phyloP scores from a whole-genome alignment of 768 basidiomycete genomes.

The Dacryopinax primogenitus region DNA sequence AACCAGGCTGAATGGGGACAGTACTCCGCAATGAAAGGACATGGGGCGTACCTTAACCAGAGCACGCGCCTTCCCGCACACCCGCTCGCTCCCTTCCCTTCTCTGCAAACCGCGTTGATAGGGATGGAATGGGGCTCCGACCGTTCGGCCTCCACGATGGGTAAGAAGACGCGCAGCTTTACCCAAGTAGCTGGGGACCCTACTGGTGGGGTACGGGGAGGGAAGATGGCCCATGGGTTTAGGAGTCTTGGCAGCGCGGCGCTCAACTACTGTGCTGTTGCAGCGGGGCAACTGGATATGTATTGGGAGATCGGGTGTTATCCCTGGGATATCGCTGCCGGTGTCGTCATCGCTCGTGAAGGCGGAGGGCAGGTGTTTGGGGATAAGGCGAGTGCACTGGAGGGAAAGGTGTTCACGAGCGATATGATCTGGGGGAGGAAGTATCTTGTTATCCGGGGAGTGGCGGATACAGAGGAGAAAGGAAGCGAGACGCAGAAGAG shows the following conservation, averaged over 20 bases:
- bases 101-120: conserved; percentile 58
- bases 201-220: conserved; percentile 40
- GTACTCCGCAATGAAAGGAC: conserved; percentile 69
- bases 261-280: conserved; percentile 69
- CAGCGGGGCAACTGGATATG: conserved; percentile 75
- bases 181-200: conserved; percentile 62
- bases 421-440: conserved; percentile 66
- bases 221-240: conserved; percentile 74
- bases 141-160: conserved; percentile 41
- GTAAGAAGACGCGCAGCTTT: conserved; percentile 54
- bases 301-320: conserved; percentile 85
- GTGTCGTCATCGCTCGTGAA: conserved; percentile 80
- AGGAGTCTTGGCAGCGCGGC: conserved; percentile 76
- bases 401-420: conserved; percentile 36
- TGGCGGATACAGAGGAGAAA: conserved; percentile 37
- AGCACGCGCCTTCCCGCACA: conserved; percentile 50
- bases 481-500: conserved; percentile 59
- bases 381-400: conserved; percentile 28
- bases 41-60: conserved; percentile 63
- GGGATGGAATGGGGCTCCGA: conserved; percentile 86
- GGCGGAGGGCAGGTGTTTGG: conserved; percentile 74
- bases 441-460: conserved; percentile 48
- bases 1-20: conserved; percentile 20
- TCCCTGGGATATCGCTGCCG: conserved; percentile 89
- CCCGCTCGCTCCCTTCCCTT: conserved; percentile 44